Evolutionary conservation across 2,329 filamentous ascomycete species (phyloP).

Genomic region (Pseudocercospora fijiensis): DNA sequence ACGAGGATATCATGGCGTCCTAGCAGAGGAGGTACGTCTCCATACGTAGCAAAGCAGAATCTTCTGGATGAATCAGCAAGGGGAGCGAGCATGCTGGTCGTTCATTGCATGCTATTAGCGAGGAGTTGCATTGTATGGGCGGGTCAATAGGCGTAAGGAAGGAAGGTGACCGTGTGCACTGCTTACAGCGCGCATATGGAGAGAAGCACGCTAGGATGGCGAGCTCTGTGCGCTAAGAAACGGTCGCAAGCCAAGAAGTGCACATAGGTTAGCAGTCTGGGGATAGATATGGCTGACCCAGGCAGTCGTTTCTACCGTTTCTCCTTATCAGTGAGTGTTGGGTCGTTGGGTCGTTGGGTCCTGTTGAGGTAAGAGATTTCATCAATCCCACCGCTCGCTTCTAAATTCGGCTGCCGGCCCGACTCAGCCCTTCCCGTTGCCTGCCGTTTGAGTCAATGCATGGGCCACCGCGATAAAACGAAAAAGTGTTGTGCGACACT

Average conservation of each 20-base stretch:
- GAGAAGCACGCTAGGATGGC: not conserved
- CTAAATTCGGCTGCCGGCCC: constrained; percentile 2
- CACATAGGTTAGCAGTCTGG: not conserved
- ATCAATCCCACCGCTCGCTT: not conserved
- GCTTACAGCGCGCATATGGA: not conserved
- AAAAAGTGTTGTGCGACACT: constrained; percentile 2
- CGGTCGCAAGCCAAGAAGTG: not conserved
- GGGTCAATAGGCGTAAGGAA: constrained; percentile 3
- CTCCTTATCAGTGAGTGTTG: not conserved
- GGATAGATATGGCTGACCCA: constrained; percentile 13
- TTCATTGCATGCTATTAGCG: constrained; percentile 10
- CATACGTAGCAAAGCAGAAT: not conserved
- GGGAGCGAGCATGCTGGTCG: not conserved
- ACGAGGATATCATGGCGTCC: constrained; percentile 38
- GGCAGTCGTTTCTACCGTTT: not conserved
- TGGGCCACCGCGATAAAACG: constrained; percentile 1
- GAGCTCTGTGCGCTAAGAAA: not conserved
- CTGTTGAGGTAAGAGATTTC: not conserved
- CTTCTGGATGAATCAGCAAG: not conserved
- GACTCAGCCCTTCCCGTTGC: not conserved
- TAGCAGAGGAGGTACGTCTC: not conserved
- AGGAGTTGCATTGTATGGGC: constrained; percentile 9
- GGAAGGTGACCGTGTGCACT: not conserved
- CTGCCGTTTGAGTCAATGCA: constrained; percentile 1
- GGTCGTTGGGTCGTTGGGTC: not conserved